A percentile compares a stretch with the other conserved stretches of the same genome.
phyloP scores from a whole-genome alignment of 192 early-diverging fungal genomes.

The Backusella psychrophila region DNA sequence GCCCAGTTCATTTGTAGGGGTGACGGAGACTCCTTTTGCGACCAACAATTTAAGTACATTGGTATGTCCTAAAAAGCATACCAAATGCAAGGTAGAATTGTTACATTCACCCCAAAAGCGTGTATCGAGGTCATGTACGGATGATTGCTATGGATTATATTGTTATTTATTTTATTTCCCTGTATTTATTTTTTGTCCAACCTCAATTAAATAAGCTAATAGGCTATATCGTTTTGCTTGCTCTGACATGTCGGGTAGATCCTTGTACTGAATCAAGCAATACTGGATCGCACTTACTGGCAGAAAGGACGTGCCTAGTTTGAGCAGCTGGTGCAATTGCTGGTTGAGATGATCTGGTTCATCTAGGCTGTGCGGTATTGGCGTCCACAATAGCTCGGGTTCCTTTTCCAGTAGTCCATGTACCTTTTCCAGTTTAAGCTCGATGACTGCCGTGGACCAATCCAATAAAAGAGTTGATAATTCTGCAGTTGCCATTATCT shows the following conservation, averaged over 20 bases:
- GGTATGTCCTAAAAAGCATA: slow-evolving; percentile 15
- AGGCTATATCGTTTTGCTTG: background rate
- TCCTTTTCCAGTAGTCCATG: background rate
- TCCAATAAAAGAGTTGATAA: slow-evolving; percentile 14
- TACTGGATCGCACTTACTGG: slow-evolving; percentile 18
- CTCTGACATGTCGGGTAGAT: slow-evolving; percentile 1
- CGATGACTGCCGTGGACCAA: slow-evolving; percentile 8
- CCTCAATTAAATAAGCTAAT: slow-evolving; percentile 19
- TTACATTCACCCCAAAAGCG: slow-evolving; percentile 21
- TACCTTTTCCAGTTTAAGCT: background rate
- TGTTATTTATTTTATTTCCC: background rate
- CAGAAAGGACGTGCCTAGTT: slow-evolving; percentile 11
- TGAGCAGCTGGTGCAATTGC: background rate
- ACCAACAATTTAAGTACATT: slow-evolving; percentile 18
- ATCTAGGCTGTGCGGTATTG: slow-evolving; percentile 9
- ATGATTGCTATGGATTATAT: slow-evolving; percentile 3
- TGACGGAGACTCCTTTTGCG: slow-evolving; percentile 1
- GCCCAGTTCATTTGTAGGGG: slow-evolving; percentile 17
- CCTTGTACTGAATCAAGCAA: slow-evolving; percentile 7
- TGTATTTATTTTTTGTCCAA: slow-evolving; percentile 1
- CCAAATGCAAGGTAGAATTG: slow-evolving; percentile 29
- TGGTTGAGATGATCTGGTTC: slow-evolving; percentile 9
- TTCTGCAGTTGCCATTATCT: background rate
- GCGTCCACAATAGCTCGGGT: slow-evolving; percentile 14
- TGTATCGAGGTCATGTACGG: slow-evolving; percentile 15